phyloP scores from a whole-genome alignment of 306 rosid species.

The Mimosa bimucronata region DNA sequence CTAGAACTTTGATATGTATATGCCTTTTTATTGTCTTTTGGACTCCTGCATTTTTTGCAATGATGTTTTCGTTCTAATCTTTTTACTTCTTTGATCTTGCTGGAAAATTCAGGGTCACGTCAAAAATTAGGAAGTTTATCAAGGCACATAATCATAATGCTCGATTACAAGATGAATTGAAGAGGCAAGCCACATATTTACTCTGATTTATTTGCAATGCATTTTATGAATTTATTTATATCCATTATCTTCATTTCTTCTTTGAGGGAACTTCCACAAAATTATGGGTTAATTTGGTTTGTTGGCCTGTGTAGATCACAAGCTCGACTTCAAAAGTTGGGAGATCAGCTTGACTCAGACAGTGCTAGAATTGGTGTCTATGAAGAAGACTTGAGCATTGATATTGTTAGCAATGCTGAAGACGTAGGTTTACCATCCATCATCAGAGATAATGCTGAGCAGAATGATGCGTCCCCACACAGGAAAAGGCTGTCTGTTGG shows the following conservation, averaged over 20 bases:
- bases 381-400: slow-evolving; percentile 83
- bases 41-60: slow-evolving; percentile 28
- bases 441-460: slow-evolving; percentile 52
- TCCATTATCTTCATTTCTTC: slow-evolving; percentile 18
- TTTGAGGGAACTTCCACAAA: slow-evolving; percentile 13
- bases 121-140: slow-evolving; percentile 76
- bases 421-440: slow-evolving; percentile 50
- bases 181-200: slow-evolving; percentile 53
- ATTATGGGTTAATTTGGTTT: slow-evolving; percentile 34
- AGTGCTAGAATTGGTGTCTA: slow-evolving; percentile 57
- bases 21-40: slow-evolving; percentile 31
- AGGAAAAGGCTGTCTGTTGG: slow-evolving; percentile 54
- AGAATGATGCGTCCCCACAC: slow-evolving; percentile 56
- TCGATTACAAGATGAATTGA: slow-evolving; percentile 77
- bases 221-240: slow-evolving; percentile 10
- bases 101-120: slow-evolving; percentile 65
- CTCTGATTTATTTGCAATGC: slow-evolving; percentile 12
- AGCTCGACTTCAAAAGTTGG: slow-evolving; percentile 72
- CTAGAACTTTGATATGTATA: slow-evolving; percentile 1
- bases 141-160: slow-evolving; percentile 62
- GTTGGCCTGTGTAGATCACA: slow-evolving; percentile 64
- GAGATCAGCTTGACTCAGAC: slow-evolving; percentile 79
- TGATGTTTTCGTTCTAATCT: slow-evolving; percentile 34
- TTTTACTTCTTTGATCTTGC: slow-evolving; percentile 31
- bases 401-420: slow-evolving; percentile 83